These are phyloP conservation scores for Pisolithus sp. DNA, from an alignment of 768 basidiomycete genomes.

Conservation along the genomic window DNA sequence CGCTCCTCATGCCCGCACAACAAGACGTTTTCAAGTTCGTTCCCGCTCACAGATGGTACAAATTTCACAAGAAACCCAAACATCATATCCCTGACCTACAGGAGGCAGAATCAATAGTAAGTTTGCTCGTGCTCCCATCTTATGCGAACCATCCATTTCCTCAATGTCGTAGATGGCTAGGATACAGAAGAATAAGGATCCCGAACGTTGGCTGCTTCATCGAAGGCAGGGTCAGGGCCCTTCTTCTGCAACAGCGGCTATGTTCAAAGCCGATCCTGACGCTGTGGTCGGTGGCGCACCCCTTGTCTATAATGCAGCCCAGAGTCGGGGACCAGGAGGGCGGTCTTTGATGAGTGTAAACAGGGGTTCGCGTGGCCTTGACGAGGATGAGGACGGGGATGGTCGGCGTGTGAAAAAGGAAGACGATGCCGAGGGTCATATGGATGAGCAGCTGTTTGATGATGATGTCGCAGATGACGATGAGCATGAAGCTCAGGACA, in stretches of 20 bases:
- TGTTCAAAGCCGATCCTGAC: constrained; percentile 63
- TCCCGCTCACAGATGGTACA: constrained; percentile 85
- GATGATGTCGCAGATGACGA: constrained; percentile 87
- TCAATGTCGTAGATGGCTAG: constrained; percentile 23
- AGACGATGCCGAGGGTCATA: constrained; percentile 68
- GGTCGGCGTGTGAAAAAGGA: constrained; percentile 49
- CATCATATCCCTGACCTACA: constrained; percentile 63
- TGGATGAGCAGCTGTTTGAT: constrained; percentile 79
- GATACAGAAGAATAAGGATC: constrained; percentile 69
- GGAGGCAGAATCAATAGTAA: constrained; percentile 64
- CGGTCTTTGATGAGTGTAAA: constrained; percentile 62
- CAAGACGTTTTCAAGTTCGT: constrained; percentile 84
- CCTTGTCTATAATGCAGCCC: constrained; percentile 42
- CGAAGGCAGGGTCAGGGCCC: constrained; percentile 52
- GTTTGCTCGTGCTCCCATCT: constrained; percentile 10
- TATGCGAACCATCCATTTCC: not conserved
- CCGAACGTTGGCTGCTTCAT: constrained; percentile 62
- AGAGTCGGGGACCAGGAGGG: constrained; percentile 67
- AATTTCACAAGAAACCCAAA: constrained; percentile 81
- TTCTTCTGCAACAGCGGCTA: constrained; percentile 57
- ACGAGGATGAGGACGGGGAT: constrained; percentile 63
- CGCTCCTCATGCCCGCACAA: constrained; percentile 79
- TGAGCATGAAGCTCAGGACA: constrained; percentile 65
- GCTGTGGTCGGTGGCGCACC: constrained; percentile 37
- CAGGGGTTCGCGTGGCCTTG: constrained; percentile 52